phyloP scores from a whole-genome alignment of 768 basidiomycete genomes.

The Peribolospora kevripleyi region DNA sequence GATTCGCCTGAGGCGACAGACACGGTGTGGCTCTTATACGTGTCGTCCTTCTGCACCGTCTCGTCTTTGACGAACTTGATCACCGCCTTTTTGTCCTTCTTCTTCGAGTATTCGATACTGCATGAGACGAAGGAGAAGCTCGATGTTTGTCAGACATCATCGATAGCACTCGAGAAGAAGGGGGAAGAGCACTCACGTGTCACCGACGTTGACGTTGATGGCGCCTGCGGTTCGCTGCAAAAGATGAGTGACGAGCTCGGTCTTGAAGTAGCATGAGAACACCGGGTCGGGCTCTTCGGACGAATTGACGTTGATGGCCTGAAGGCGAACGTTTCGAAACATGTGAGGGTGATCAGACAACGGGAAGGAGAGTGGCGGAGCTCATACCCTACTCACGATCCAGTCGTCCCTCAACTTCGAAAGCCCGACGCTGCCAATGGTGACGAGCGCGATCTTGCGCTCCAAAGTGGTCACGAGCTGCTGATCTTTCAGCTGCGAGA shows the following conservation, averaged over 20 bases:
- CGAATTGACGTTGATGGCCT: conserved; percentile 52
- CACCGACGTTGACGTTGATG: conserved; percentile 45
- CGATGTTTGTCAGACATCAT: conserved; percentile 3
- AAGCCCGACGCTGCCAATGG: conserved; percentile 63
- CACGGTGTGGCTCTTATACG: conserved; percentile 82
- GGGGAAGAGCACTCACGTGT: conserved; percentile 34
- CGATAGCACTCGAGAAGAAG: background rate
- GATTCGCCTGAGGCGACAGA: conserved; percentile 74
- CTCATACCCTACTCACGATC: conserved; percentile 34
- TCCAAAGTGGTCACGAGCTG: conserved; percentile 36
- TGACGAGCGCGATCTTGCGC: conserved; percentile 67
- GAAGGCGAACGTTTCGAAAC: conserved; percentile 4
- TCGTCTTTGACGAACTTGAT: conserved; percentile 83
- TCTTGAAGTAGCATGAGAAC: conserved; percentile 81
- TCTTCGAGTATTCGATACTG: conserved; percentile 76
- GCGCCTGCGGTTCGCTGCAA: conserved; percentile 54
- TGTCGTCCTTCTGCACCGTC: conserved; percentile 44
- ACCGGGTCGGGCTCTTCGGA: conserved; percentile 89
- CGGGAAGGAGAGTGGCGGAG: background rate
- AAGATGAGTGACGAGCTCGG: conserved; percentile 63
- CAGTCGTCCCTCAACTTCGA: conserved; percentile 85
- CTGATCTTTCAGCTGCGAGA: conserved; percentile 36
- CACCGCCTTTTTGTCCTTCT: conserved; percentile 77
- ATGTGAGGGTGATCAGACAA: background rate
- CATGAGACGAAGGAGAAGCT: background rate